Evolutionary conservation across 2,329 filamentous ascomycete species (phyloP), one percentile per base, ranked within the genome.

Genomic region (Mycosphaerella arachidis): DNA sequence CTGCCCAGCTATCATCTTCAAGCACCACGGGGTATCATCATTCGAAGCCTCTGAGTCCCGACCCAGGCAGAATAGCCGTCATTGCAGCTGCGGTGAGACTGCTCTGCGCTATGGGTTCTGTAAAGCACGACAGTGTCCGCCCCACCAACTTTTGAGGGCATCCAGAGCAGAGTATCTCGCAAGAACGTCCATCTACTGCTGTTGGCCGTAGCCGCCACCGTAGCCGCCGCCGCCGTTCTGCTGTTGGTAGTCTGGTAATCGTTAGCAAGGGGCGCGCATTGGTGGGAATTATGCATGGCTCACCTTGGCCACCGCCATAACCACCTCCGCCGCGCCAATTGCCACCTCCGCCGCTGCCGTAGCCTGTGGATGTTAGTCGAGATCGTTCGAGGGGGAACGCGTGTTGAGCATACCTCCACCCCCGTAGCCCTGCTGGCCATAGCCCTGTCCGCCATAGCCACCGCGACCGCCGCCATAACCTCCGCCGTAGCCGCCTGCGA

Each of bases 361-460:
- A 71, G 62, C 74, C 57, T 55, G 12, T 9, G 24, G 24, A 73
- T 57, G 27, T 58, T 27, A 53, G 48, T 31, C 13, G 12, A 12
- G 18, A 16, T 27, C 51, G 31, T 20, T 20, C 20, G 18, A 29
- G 53, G 20, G 29, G 12, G 29, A n/a, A 8, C 9, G 4, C 31
- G 13, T 16, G 24, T 24, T 24, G 24, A 33, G 29, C 33, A 10
- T 43, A 43, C 55, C 63, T 54, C 66, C 67, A 40, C 62, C 59
- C 24, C 62, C 68, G 31, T 67, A 64, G 55, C 67, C 66, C 53
- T 59, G 56, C 48, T 59, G 31, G 37, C 56, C 45, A 60, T 66
- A 66, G 58, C 74, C 74, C 20, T 67, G 48, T 48, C 66, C 66
- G 56, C 65, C 59, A 33, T 67, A 66, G 60, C 69, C 70, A 29